phyloP scores from a whole-genome alignment of 768 basidiomycete species.

The Filobasidium floriforme region DNA sequence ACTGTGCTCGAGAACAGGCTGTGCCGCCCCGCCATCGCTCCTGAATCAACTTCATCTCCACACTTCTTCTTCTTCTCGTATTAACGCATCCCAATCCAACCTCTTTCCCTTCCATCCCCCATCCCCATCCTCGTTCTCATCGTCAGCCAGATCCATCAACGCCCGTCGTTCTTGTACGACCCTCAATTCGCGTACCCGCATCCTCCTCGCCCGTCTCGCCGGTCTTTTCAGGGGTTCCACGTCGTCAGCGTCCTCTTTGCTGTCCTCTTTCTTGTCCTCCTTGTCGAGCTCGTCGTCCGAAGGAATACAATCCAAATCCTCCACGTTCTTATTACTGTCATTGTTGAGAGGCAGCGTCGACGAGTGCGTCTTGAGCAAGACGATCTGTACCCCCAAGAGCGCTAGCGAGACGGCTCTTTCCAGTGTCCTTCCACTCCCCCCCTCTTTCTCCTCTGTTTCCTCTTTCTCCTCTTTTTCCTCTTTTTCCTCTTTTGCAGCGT shows the following conservation, averaged over 20 bases:
- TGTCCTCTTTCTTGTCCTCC: constrained; percentile 48
- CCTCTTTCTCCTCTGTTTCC: neutral
- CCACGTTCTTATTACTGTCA: no score
- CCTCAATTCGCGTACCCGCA: constrained; percentile 77
- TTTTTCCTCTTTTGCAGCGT: no score
- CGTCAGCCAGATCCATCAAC: constrained; percentile 43
- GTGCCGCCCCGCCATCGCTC: neutral
- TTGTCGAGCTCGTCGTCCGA: constrained; percentile 78
- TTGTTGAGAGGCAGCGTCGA: constrained; percentile 21
- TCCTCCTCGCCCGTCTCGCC: constrained; percentile 46
- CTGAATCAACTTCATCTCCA: neutral
- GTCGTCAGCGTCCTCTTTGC: no score
- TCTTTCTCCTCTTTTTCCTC: no score
- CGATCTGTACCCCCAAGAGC: constrained; percentile 36
- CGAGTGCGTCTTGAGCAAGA: constrained; percentile 37
- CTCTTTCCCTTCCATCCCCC: constrained; percentile 34
- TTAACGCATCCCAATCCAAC: constrained; percentile 29
- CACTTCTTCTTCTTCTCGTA: neutral
- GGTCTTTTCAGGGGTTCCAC: constrained; percentile 48
- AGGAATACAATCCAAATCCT: constrained; percentile 58
- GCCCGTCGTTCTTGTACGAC: constrained; percentile 70
- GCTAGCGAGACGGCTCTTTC: constrained; percentile 34
- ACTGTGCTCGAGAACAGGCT: no score
- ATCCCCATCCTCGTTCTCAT: constrained; percentile 38
- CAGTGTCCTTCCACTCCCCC: neutral